These are phyloP conservation scores for Ophiostoma himal-ulmi DNA, from an alignment of 2,329 filamentous ascomycete species.

Conservation along the genomic window DNA sequence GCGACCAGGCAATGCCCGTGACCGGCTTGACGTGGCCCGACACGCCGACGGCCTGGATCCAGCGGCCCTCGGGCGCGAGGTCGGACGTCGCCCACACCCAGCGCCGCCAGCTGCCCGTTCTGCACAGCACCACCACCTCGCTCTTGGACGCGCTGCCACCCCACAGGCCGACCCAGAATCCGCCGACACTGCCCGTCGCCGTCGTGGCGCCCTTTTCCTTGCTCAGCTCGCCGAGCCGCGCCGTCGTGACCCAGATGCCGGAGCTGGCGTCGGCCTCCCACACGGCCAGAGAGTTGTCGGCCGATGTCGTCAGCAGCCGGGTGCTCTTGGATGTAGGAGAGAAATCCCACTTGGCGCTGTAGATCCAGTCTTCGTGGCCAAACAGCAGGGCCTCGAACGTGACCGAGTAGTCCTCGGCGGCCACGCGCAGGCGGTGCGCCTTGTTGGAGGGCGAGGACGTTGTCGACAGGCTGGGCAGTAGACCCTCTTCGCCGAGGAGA, in stretches of 20 bases:
- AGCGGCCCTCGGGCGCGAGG: conserved; percentile 52
- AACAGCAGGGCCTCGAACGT: conserved; percentile 92
- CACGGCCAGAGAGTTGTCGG: conserved; percentile 88
- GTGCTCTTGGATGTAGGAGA: conserved; percentile 36
- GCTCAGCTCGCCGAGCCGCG: conserved; percentile 87
- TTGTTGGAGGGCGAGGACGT: conserved; percentile 67
- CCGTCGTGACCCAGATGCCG: conserved; percentile 84
- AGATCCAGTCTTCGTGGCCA: conserved; percentile 98
- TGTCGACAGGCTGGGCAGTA: conserved; percentile 54
- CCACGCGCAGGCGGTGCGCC: conserved; percentile 65
- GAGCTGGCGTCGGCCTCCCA: conserved; percentile 82
- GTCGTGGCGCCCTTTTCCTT: conserved; percentile 93
- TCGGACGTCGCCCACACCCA: conserved; percentile 60
- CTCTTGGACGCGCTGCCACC: conserved; percentile 49
- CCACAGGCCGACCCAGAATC: conserved; percentile 96
- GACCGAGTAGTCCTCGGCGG: conserved; percentile 60
- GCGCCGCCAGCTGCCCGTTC: conserved; percentile 87
- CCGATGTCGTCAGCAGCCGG: conserved; percentile 81
- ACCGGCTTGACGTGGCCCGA: conserved; percentile 80
- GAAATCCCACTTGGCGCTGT: conserved; percentile 70
- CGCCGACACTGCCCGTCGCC: conserved; percentile 89
- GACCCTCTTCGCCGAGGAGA: conserved; percentile 48
- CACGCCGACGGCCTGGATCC: conserved; percentile 70
- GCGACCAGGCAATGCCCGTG: conserved; percentile 78
- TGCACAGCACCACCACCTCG: conserved; percentile 71